These are phyloP conservation scores for Lipomyces kockii DNA, from an alignment of 805 yeast species.

Conservation along the genomic window DNA sequence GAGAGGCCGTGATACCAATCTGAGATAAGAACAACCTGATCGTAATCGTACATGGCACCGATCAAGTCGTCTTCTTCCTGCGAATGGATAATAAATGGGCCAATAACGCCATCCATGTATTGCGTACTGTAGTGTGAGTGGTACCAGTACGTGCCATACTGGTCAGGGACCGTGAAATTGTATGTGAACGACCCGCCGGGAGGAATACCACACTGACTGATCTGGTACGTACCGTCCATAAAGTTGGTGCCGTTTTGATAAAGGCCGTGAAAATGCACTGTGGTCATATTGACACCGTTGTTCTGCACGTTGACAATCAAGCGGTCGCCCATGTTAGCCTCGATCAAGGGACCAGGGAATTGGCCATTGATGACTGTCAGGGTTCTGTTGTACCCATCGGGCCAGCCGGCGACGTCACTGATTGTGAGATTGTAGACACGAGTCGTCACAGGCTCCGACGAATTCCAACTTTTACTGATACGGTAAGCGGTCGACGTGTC, in stretches of 20 bases:
- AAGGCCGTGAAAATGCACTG: conserved; percentile 92
- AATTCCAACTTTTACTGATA: conserved; percentile 25
- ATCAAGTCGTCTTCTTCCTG: conserved; percentile 44
- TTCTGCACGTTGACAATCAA: conserved; percentile 73
- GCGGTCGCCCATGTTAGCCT: conserved; percentile 78
- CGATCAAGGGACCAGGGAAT: conserved; percentile 84
- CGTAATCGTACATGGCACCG: conserved; percentile 42
- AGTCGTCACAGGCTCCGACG: conserved; percentile 33
- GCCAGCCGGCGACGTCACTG: conserved; percentile 51
- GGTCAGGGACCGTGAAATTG: conserved; percentile 79
- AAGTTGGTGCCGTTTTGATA: conserved; percentile 74
- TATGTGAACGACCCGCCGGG: conserved; percentile 74
- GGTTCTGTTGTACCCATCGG: conserved; percentile 60
- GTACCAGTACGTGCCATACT: conserved; percentile 94
- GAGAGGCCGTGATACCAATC: conserved; percentile 51
- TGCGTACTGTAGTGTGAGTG: conserved; percentile 91
- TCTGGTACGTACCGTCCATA: conserved; percentile 89
- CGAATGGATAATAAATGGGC: conserved; percentile 54
- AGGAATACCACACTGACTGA: conserved; percentile 87
- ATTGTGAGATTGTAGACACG: conserved; percentile 48
- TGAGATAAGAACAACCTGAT: conserved; percentile 47
- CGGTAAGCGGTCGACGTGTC: conserved; percentile 31
- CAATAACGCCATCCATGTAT: conserved; percentile 82
- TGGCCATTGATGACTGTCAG: conserved; percentile 68
- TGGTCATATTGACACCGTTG: conserved; percentile 67